phyloP scores from a whole-genome alignment of 129 eudicot species.

The Solidago caesia region DNA sequence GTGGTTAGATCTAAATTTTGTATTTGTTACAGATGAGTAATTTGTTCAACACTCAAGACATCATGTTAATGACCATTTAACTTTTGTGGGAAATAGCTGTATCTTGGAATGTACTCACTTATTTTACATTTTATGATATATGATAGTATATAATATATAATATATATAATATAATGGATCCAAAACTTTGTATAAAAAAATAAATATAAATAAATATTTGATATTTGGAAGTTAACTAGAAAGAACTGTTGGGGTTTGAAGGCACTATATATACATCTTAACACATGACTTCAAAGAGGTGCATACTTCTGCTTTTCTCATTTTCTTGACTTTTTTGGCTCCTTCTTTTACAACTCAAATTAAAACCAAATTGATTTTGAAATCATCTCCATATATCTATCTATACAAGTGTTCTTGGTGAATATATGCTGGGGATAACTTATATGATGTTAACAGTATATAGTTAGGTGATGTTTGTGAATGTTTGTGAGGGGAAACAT shows the following conservation, averaged over 20 bases:
- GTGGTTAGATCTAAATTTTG: no score
- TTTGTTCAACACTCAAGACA: neutral
- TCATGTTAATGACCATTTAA: neutral
- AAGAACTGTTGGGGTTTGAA: neutral
- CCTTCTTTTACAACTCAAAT: constrained; percentile 13
- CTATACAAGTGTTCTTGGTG: constrained; percentile 19
- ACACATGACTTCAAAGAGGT: constrained; percentile 1
- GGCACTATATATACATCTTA: constrained; percentile 32
- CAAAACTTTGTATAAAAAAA: neutral
- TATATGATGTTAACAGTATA: no score
- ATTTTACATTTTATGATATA: neutral
- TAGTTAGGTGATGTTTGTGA: no score
- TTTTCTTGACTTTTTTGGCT: constrained; percentile 32
- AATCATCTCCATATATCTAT: neutral
- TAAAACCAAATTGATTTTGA: constrained; percentile 28
- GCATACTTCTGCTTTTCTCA: constrained; percentile 20
- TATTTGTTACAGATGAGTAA: neutral
- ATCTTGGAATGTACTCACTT: constrained; percentile 28
- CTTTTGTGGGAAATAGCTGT: constrained; percentile 23
- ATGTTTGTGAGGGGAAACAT: no score
- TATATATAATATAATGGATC: no score
- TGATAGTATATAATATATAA: neutral
- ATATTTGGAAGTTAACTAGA: constrained; percentile 19
- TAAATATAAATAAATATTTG: neutral
- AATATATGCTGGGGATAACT: no score